Base-by-base conservation (phyloP, 768 basidiomycete species). In the Calocera cornea region DNA sequence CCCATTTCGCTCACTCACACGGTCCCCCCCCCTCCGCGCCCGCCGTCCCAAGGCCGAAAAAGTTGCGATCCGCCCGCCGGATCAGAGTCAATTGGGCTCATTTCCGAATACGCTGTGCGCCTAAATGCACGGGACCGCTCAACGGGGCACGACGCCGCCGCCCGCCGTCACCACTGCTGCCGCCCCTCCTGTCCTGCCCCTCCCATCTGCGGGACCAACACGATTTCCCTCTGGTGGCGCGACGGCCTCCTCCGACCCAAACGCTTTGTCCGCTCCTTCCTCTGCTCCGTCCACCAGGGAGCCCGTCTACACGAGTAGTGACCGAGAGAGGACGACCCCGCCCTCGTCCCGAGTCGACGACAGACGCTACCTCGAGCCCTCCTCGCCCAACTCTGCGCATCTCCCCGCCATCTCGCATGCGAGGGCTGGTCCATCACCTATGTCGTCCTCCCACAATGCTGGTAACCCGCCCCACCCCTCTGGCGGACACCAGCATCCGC, bases 361-460 rank as follows among this genome's bases (percentile, higher is more conserved):
- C 31, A 27, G 54, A 33, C 54, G 54, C 27, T 60, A 60, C 54
- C 5, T 60, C 3, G 54, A 60, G 54, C 24, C 54, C 54, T 60
- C 54, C 14, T 60, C 54, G 19, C 54, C 54, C 54, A 60, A 33
- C 11, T 60, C 54, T 5, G 54, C 54, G 10, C 54, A 60, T 60
- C 54, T 60, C 27, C 54, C 54, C 54, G 54, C 54, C 54, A 60
- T 60, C 11, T 60, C 54, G 54, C 54, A 60, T 60, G 54, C 54
- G 27, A 60, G 54, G 54, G 54, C 54, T 29, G 54, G 54, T 60
- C 54, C 54, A 10, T 27, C 54, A 5, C 54, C 54, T 27, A 60
- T 60, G 54, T 60, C 49, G 10, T 50, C 54, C 24, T 60, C 54
- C 54, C 54, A 60, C 19, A 60, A 33, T 60, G 54, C 54, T 60